Conservation (phyloP, 208 protist genomes). For the Acanthamoeba royreba region DNA sequence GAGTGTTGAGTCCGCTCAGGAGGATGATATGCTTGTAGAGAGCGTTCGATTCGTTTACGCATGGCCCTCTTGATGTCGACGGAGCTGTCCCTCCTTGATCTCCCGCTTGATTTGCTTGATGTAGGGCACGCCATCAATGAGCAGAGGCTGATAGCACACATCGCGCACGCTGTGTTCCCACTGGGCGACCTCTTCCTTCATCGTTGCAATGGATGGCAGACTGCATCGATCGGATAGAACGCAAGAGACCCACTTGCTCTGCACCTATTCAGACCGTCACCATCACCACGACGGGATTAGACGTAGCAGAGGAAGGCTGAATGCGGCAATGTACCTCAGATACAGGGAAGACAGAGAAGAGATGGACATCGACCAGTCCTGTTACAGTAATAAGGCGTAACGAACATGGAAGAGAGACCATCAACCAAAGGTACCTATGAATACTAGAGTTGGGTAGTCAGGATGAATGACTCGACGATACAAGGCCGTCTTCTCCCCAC, state of each 20-base stretch:
- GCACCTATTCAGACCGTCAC: too few relatives aligned
- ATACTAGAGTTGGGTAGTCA: background rate
- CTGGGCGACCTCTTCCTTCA: background rate
- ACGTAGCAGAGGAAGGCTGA: too few relatives aligned
- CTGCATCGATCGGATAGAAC: background rate
- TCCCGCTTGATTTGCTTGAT: background rate
- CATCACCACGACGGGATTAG: too few relatives aligned
- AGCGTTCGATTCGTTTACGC: too few relatives aligned
- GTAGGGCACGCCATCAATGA: background rate
- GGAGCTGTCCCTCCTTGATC: background rate
- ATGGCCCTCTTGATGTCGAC: background rate
- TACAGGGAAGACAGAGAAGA: conserved; percentile 13
- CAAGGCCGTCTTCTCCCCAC: background rate
- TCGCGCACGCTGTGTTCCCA: background rate
- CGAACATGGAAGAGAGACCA: background rate
- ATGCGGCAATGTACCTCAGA: too few relatives aligned
- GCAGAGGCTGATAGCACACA: conserved; percentile 2
- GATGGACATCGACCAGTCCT: background rate
- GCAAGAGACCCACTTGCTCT: background rate
- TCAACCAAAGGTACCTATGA: background rate
- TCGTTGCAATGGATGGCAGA: background rate
- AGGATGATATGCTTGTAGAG: too few relatives aligned
- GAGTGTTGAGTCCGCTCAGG: too few relatives aligned
- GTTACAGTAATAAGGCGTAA: background rate
- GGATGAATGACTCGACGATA: background rate